Evolutionary conservation across 805 yeast species (phyloP).

Genomic region (Candida maesae): DNA sequence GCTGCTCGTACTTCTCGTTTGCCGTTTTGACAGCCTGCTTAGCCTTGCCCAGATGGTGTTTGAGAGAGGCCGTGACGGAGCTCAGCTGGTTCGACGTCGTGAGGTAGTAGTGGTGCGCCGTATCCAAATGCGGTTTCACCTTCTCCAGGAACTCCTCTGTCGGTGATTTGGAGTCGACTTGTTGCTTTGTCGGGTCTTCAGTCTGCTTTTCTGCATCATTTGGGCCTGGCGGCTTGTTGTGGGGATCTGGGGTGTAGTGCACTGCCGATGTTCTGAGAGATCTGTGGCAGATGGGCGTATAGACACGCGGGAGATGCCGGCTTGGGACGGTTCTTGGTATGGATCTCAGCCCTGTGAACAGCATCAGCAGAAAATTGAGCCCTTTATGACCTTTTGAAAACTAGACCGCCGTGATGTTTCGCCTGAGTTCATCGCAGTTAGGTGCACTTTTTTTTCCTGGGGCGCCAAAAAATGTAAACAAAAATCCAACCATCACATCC

Average conservation of each 20-base stretch:
- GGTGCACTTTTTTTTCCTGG: no score
- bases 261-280: slow-evolving; percentile 1
- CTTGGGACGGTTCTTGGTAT: background rate
- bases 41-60: slow-evolving; percentile 27
- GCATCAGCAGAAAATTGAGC: background rate
- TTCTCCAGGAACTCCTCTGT: slow-evolving; percentile 13
- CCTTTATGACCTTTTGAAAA: no score
- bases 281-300: background rate
- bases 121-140: slow-evolving; percentile 22
- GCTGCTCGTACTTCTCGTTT: slow-evolving; percentile 33
- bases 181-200: background rate
- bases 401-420: no score
- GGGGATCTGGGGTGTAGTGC: background rate
- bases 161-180: background rate
- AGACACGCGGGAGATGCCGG: background rate
- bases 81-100: slow-evolving; percentile 15
- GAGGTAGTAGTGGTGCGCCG: slow-evolving; percentile 16
- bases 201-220: background rate
- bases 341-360: background rate
- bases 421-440: no score
- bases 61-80: slow-evolving; percentile 14
- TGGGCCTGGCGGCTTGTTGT: background rate
- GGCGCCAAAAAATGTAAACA: no score
- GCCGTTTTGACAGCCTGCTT: slow-evolving; percentile 34
- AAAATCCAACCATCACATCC: no score